Conservation (phyloP, 1,139 yeast species). For the Pichia sp. region DNA sequence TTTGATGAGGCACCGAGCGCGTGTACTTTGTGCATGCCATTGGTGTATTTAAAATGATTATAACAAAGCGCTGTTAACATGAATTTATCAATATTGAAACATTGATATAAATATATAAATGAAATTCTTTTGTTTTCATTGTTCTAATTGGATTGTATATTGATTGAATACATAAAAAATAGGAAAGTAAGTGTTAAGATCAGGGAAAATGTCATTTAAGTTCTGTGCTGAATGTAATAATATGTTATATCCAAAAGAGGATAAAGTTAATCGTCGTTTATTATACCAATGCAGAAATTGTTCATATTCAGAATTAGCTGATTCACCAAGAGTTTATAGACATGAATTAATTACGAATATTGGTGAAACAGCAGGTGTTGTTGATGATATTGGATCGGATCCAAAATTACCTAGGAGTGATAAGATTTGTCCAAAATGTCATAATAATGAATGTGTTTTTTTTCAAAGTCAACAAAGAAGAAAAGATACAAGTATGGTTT, state of each 20-base stretch:
- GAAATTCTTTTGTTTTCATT: neutral
- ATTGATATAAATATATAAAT: neutral
- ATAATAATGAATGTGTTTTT: constrained; percentile 84
- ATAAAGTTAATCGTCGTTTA: constrained; percentile 63
- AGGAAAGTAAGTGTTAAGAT: neutral
- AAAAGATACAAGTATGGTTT: constrained; percentile 91
- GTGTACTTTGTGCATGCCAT: neutral
- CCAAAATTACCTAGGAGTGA: constrained; percentile 95
- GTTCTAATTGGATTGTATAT: too few species aligned
- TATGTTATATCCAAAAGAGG: constrained; percentile 98
- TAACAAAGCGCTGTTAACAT: neutral
- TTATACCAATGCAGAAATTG: constrained; percentile 94
- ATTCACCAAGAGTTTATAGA: constrained; percentile 80
- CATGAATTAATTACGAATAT: constrained; percentile 87
- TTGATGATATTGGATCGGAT: constrained; percentile 91
- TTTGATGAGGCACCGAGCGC: neutral
- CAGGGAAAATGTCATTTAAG: constrained; percentile 67
- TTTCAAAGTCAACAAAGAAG: constrained; percentile 95
- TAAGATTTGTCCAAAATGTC: constrained; percentile 87
- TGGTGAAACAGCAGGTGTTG: constrained; percentile 96
- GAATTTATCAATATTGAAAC: neutral
- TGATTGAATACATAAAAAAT: neutral
- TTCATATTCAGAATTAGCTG: constrained; percentile 88
- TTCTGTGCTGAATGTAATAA: constrained; percentile 94
- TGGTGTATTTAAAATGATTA: neutral